Evolutionary conservation across 306 rosid genomes (phyloP).

Genomic region (Dalbergia cultrata): DNA sequence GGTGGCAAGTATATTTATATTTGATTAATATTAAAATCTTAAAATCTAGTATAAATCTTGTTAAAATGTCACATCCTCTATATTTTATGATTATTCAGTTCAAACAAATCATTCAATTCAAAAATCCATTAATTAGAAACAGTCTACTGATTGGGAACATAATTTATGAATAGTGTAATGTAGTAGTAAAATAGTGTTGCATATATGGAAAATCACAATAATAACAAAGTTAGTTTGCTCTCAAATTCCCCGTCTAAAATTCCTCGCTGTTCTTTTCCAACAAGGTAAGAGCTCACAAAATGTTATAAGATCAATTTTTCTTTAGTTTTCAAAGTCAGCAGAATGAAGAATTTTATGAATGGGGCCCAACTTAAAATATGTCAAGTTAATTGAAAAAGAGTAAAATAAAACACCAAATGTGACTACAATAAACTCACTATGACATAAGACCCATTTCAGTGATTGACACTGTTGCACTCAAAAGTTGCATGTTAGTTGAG

Average conservation of each 20-base stretch:
- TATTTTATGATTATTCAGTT: no score
- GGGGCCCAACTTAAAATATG: neutral
- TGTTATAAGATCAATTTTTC: conserved; percentile 4
- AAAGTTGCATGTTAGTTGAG: conserved; percentile 34
- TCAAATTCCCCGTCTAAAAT: neutral
- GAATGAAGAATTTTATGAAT: conserved; percentile 23
- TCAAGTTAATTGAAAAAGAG: conserved; percentile 12
- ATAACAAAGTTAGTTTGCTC: neutral
- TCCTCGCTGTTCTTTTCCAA: conserved; percentile 24
- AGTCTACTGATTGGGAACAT: no score
- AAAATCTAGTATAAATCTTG: no score
- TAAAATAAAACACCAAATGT: neutral
- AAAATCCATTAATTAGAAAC: no score
- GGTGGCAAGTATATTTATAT: no score
- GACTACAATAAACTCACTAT: conserved; percentile 14
- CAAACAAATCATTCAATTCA: no score
- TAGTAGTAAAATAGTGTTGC: neutral
- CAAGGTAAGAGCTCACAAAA: conserved; percentile 11
- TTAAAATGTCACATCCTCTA: no score
- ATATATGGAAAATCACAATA: neutral
- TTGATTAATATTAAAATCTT: no score
- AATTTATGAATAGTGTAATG: no score
- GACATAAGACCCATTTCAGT: neutral
- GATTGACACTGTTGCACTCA: conserved; percentile 39
- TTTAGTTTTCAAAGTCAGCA: conserved; percentile 21